Evolutionary conservation across 176 grass and related monocot genomes (phyloP).

Genomic region (Pontederia paniculata): DNA sequence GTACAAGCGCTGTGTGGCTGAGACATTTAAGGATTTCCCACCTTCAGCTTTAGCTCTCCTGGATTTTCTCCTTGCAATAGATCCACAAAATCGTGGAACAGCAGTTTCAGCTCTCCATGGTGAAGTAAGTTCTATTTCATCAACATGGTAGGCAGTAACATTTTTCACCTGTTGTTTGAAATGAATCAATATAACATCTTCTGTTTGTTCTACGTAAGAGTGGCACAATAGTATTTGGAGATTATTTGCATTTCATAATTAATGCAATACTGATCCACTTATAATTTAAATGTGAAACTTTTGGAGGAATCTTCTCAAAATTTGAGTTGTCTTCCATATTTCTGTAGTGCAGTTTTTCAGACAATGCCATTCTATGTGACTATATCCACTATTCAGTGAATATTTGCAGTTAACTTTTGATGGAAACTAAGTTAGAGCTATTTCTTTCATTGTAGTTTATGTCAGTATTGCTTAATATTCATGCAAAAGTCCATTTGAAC

Average conservation of each 20-base stretch:
- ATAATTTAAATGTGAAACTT: no score
- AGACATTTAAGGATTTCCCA: constrained; percentile 28
- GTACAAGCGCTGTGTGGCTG: constrained; percentile 1
- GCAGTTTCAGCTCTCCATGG: constrained; percentile 23
- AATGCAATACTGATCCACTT: no score
- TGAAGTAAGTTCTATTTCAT: constrained; percentile 21
- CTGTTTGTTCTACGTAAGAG: not conserved
- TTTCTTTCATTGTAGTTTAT: not conserved
- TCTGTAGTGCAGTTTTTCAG: no score
- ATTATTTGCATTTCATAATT: no score
- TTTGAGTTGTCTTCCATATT: no score
- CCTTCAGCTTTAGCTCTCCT: constrained; percentile 14
- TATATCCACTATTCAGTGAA: no score
- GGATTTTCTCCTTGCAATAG: constrained; percentile 24
- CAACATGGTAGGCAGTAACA: not conserved
- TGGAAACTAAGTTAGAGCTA: no score
- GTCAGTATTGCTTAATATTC: not conserved
- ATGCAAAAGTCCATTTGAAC: not conserved
- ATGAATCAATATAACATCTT: no score
- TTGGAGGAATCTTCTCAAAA: no score
- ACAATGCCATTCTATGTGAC: no score
- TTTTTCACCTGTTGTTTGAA: not conserved
- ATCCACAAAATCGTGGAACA: constrained; percentile 12
- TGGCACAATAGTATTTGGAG: no score
- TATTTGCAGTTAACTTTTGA: no score